Evolutionary conservation across 192 early-diverging fungal species (phyloP).

Genomic region (Coemansia sp.): DNA sequence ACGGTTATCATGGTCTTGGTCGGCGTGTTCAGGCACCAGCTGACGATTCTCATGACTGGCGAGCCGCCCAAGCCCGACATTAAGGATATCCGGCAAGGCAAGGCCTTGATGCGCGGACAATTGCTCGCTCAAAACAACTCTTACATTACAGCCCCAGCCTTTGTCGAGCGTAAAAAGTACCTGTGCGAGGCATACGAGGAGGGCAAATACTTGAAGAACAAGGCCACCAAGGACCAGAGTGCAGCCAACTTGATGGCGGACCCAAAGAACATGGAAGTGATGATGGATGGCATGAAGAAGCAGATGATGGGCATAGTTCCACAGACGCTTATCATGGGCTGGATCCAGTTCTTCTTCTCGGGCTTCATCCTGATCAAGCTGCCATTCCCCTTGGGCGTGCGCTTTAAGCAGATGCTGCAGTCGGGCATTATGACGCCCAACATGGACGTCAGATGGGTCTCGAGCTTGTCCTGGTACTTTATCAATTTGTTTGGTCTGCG

Average conservation of each 20-base stretch:
- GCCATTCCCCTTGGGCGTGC: conserved; percentile 93
- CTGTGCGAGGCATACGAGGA: conserved; percentile 79
- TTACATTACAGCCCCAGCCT: conserved; percentile 73
- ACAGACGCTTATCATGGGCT: conserved; percentile 97
- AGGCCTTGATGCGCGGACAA: conserved; percentile 76
- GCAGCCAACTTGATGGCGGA: conserved; percentile 89
- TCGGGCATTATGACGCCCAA: conserved; percentile 92
- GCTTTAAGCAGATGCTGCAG: conserved; percentile 99
- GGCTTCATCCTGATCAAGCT: conserved; percentile 97
- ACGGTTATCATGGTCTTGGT: conserved; percentile 98
- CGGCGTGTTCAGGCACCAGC: conserved; percentile 91
- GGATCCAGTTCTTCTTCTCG: conserved; percentile 99
- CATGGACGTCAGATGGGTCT: conserved; percentile 99
- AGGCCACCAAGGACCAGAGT: conserved; percentile 60
- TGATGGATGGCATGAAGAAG: conserved; percentile 99
- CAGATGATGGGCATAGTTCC: conserved; percentile 98
- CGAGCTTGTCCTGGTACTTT: conserved; percentile 98
- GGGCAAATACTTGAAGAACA: conserved; percentile 87
- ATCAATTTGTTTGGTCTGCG: conserved; percentile 94
- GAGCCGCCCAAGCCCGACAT: conserved; percentile 78
- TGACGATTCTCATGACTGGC: conserved; percentile 87
- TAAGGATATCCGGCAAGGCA: conserved; percentile 83
- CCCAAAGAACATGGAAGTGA: conserved; percentile 90
- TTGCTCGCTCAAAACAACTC: conserved; percentile 70
- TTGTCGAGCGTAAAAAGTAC: conserved; percentile 71